phyloP scores from a whole-genome alignment of 2,329 filamentous ascomycete genomes.

The Gremmenia infestans region DNA sequence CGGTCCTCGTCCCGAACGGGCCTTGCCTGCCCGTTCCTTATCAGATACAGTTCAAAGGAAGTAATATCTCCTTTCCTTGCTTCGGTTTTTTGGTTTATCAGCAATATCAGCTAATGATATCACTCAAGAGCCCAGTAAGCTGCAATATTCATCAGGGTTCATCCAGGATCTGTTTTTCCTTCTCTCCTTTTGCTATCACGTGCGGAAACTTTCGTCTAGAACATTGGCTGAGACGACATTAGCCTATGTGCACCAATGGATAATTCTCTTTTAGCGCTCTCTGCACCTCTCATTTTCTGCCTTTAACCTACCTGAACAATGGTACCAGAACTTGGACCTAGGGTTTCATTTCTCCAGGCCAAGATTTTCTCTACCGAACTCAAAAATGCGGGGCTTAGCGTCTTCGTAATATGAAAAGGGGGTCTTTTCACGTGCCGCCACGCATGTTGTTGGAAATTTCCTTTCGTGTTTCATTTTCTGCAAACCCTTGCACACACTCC shows the following conservation, averaged over 20 bases:
- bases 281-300: background rate
- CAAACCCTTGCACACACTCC: background rate
- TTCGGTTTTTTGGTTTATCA: background rate
- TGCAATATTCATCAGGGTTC: background rate
- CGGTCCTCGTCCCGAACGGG: no score
- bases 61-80: background rate
- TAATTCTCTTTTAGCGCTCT: background rate
- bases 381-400: background rate
- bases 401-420: background rate
- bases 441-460: background rate
- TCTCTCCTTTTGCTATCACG: background rate
- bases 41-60: background rate
- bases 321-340: background rate
- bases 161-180: background rate
- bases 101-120: background rate
- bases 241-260: background rate
- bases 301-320: background rate
- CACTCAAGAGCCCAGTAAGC: background rate
- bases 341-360: background rate
- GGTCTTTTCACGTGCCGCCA: background rate
- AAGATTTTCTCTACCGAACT: background rate
- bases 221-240: background rate
- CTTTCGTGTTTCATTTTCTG: background rate
- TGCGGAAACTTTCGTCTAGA: background rate
- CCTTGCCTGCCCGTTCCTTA: no score